These are phyloP conservation scores for Ophiostoma angusticollis DNA, from an alignment of 2,329 filamentous ascomycete species.

Conservation along the genomic window DNA sequence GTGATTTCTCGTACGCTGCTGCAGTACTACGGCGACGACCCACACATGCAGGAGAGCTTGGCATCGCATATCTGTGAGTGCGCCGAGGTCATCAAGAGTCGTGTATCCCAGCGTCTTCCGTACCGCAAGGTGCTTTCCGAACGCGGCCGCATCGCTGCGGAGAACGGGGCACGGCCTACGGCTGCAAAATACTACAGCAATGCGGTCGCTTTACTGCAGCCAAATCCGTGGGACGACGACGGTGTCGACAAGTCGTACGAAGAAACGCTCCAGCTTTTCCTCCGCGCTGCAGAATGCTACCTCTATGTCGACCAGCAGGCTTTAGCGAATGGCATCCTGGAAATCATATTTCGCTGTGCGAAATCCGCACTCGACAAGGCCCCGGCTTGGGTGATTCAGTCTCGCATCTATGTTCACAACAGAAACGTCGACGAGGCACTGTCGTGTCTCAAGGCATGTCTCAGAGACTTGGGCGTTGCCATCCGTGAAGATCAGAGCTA, in stretches of 20 bases:
- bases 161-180: slow-evolving; percentile 71
- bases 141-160: slow-evolving; percentile 64
- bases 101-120: slow-evolving; percentile 44
- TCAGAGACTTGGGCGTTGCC: slow-evolving; percentile 54
- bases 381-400: slow-evolving; percentile 71
- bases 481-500: slow-evolving; percentile 55
- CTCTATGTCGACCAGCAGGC: slow-evolving; percentile 63
- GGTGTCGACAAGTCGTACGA: slow-evolving; percentile 66
- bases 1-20: slow-evolving; percentile 72
- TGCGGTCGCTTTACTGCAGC: slow-evolving; percentile 67
- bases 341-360: slow-evolving; percentile 56
- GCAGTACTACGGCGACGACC: slow-evolving; percentile 52
- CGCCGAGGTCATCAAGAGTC: slow-evolving; percentile 58
- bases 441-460: slow-evolving; percentile 54
- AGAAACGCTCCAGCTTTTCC: slow-evolving; percentile 69
- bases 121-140: slow-evolving; percentile 69
- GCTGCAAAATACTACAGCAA: slow-evolving; percentile 70
- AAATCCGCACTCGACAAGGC: slow-evolving; percentile 67
- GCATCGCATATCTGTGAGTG: slow-evolving; percentile 73
- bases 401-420: slow-evolving; percentile 61
- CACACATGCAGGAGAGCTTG: slow-evolving; percentile 54
- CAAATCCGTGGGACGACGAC: slow-evolving; percentile 61
- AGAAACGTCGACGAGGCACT: slow-evolving; percentile 62
- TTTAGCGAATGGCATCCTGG: slow-evolving; percentile 55
- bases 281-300: slow-evolving; percentile 70